Evolutionary conservation across 2,329 filamentous ascomycete genomes (phyloP).

Genomic region (Pestalotiopsis sp.): DNA sequence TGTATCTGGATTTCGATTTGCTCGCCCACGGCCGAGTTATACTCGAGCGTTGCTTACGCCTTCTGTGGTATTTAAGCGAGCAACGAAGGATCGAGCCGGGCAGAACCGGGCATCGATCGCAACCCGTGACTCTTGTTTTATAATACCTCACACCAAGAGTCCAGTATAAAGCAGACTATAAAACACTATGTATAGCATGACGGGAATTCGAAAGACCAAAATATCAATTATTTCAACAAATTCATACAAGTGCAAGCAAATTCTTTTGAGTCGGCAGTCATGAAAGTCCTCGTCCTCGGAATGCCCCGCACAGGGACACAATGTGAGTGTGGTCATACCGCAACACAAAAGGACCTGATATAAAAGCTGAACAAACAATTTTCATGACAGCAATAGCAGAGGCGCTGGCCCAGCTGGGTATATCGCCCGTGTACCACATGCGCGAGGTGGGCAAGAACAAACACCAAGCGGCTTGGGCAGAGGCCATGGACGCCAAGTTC

Average conservation of each 20-base stretch:
- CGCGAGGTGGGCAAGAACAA: slow-evolving; percentile 34
- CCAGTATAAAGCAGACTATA: background rate
- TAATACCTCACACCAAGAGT: background rate
- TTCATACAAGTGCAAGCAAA: background rate
- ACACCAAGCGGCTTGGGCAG: slow-evolving; percentile 35
- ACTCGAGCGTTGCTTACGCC: background rate
- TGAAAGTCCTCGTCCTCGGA: slow-evolving; percentile 37
- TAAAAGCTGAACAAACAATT: background rate
- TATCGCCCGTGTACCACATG: slow-evolving; percentile 36
- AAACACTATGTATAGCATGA: background rate
- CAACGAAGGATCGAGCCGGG: background rate
- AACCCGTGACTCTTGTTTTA: background rate
- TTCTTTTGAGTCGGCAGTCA: slow-evolving; percentile 1
- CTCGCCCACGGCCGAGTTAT: slow-evolving; percentile 10
- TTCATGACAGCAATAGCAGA: slow-evolving; percentile 28
- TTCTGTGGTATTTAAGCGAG: background rate
- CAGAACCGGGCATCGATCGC: background rate
- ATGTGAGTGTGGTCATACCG: slow-evolving; percentile 28
- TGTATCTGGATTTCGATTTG: background rate
- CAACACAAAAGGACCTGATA: background rate
- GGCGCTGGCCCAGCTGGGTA: slow-evolving; percentile 30
- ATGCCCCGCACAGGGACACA: slow-evolving; percentile 35
- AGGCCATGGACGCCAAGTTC: slow-evolving; percentile 36
- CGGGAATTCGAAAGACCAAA: background rate
- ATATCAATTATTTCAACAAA: background rate